Percentiles rank a stretch among this genome's conserved stretches.
These are phyloP conservation scores for Russula olivacea DNA, from an alignment of 768 basidiomycete species.

Conservation along the genomic window DNA sequence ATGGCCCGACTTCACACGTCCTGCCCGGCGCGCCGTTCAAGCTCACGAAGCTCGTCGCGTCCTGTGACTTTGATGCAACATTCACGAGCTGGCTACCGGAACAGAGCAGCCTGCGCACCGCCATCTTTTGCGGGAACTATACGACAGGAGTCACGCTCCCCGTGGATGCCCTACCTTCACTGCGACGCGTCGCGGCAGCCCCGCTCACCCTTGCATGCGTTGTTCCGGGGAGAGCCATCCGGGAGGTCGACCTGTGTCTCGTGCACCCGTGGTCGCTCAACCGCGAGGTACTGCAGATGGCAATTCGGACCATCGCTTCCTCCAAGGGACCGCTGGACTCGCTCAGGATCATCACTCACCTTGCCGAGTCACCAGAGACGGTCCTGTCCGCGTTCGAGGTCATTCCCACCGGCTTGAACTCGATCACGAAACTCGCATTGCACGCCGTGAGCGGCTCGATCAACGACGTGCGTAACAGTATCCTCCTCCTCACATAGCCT, in stretches of 20 bases:
- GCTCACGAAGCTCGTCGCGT: conserved; percentile 28
- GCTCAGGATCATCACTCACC: conserved; percentile 28
- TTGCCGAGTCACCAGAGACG: conserved; percentile 18
- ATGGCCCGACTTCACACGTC: conserved; percentile 26
- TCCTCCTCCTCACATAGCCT: background rate
- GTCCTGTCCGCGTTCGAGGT: conserved; percentile 26
- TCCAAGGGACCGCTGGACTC: conserved; percentile 26
- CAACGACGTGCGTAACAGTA: conserved; percentile 21
- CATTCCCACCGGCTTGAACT: conserved; percentile 25
- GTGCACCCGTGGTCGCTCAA: conserved; percentile 29
- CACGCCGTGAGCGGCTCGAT: conserved; percentile 29
- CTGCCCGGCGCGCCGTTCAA: conserved; percentile 28
- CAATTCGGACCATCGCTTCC: conserved; percentile 26
- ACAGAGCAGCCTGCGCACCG: conserved; percentile 24
- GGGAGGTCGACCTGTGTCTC: conserved; percentile 29
- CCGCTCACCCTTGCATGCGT: conserved; percentile 29
- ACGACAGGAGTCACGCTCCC: conserved; percentile 22
- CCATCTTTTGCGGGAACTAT: conserved; percentile 28
- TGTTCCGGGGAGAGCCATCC: conserved; percentile 28
- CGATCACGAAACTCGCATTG: conserved; percentile 26
- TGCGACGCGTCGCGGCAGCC: conserved; percentile 28
- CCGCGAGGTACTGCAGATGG: conserved; percentile 27
- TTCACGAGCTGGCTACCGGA: conserved; percentile 27
- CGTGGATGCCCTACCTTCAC: conserved; percentile 22
- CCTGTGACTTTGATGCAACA: conserved; percentile 27